Evolutionary conservation across 768 basidiomycete genomes (phyloP), one percentile per base, ranked within the genome.

Genomic region (Boletus patriciae): DNA sequence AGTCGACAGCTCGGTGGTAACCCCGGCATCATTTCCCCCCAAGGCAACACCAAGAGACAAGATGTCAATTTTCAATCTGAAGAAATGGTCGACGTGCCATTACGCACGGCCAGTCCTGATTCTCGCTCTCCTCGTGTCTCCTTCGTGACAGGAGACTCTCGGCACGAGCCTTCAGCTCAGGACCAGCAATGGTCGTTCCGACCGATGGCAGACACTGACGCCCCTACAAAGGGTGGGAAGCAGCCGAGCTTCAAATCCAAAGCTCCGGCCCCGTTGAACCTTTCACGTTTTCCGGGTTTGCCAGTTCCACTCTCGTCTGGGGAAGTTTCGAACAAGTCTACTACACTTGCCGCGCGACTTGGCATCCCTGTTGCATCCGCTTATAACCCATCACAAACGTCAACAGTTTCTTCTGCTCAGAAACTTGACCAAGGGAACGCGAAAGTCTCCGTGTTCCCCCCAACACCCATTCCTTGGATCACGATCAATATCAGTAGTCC

Each of bases 381-480:
- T 49, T 37, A 27, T 23, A 25, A 8, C 33, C 27, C 27, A 31
- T 59, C 55, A 41, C 52, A 5, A 31, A 15, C 52, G 15, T 42
- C 50, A 2, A 19, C 34, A 37, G 13, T 18, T 21, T 21, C 40
- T 23, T 25, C 46, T 43, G 29, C 23, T 41, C 52, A 19, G 48
- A 52, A 40, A 46, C 25, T 52, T 19, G 53, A 62, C 43, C 63
- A 62, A 50, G 58, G 54, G 6, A 57, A 59, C 12, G 51, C 49
- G 10, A 62, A 55, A 34, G 54, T 44, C n/a, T 43, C 52, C 10
- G 27, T 46, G 12, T 38, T 38, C 4, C 45, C 53, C 40, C 48
- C n/a, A 19, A 40, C 52, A 23, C 45, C 36, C 18, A 21, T 55
- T 29, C 54, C 62, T 50, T 59, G 29, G 16, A n/a, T 31, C n/a